These are phyloP conservation scores for Schizophyllum commune DNA, from an alignment of 1,284 basidiomycete genomes.

Conservation along the genomic window DNA sequence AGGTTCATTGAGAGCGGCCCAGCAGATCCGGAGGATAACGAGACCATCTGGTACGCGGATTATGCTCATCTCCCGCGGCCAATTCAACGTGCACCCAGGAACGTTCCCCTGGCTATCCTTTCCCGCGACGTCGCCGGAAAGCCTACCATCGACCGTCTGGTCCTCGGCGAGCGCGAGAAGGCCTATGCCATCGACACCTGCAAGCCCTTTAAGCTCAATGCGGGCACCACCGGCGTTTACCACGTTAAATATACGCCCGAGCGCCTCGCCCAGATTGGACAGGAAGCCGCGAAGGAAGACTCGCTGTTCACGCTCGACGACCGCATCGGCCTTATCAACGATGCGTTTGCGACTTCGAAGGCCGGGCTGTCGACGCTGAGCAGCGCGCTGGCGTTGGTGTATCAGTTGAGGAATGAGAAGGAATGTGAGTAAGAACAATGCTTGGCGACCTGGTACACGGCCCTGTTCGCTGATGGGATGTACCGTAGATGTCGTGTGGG, in stretches of 20 bases:
- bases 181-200: conserved; percentile 62
- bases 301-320: conserved; percentile 77
- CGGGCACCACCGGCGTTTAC: conserved; percentile 84
- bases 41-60: conserved; percentile 68
- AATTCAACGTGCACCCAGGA: conserved; percentile 11
- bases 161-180: conserved; percentile 69
- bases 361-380: conserved; percentile 76
- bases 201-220: conserved; percentile 83
- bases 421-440: conserved; percentile 49
- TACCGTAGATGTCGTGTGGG: conserved; percentile 64
- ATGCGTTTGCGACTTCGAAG: conserved; percentile 74
- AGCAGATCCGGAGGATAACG: conserved; percentile 76
- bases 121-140: conserved; percentile 56
- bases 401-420: conserved; percentile 62
- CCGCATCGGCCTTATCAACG: conserved; percentile 79
- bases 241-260: conserved; percentile 86
- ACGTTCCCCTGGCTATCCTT: conserved; percentile 75
- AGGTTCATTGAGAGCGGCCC: conserved; percentile 87
- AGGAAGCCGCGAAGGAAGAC: conserved; percentile 62
- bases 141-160: conserved; percentile 51
- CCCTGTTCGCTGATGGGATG: background rate
- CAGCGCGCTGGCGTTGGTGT: conserved; percentile 67
- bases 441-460: background rate
- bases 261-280: conserved; percentile 72
- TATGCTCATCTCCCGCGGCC: too few species aligned